Percentiles rank a stretch among this genome's conserved stretches.
phyloP scores from a whole-genome alignment of 371 early-diverging fungal species.

The Vairimorpha ceranae region DNA sequence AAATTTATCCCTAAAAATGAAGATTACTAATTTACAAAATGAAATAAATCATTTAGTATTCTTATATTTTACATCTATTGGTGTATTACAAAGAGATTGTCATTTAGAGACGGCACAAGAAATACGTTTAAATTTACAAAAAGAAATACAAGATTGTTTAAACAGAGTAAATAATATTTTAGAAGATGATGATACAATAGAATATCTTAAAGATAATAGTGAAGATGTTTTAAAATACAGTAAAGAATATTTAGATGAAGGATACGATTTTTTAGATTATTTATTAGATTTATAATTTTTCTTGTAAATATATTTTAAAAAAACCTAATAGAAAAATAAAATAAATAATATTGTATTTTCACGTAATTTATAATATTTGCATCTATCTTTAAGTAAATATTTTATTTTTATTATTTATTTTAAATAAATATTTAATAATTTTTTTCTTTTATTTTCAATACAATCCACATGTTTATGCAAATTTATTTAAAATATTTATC shows the following conservation, averaged over 20 bases:
- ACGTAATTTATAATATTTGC: too few relatives aligned
- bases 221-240: background rate
- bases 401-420: too few relatives aligned
- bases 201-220: background rate
- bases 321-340: too few relatives aligned
- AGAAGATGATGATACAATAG: background rate
- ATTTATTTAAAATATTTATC: too few relatives aligned
- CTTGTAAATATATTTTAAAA: too few relatives aligned
- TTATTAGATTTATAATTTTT: background rate
- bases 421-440: too few relatives aligned
- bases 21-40: constrained; percentile 28
- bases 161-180: constrained; percentile 31
- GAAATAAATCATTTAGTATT: constrained; percentile 45
- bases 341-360: too few relatives aligned
- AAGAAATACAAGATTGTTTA: constrained; percentile 27
- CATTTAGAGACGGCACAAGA: background rate
- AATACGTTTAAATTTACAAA: constrained; percentile 4
- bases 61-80: constrained; percentile 48
- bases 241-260: constrained; percentile 3
- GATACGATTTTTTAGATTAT: background rate
- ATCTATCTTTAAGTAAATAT: too few relatives aligned
- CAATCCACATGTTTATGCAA: too few relatives aligned
- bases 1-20: constrained; percentile 15
- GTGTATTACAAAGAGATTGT: constrained; percentile 46
- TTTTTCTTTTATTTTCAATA: too few relatives aligned